Conservation (phyloP, 768 basidiomycete species). For the Rhizopogon vesiculosus region DNA sequence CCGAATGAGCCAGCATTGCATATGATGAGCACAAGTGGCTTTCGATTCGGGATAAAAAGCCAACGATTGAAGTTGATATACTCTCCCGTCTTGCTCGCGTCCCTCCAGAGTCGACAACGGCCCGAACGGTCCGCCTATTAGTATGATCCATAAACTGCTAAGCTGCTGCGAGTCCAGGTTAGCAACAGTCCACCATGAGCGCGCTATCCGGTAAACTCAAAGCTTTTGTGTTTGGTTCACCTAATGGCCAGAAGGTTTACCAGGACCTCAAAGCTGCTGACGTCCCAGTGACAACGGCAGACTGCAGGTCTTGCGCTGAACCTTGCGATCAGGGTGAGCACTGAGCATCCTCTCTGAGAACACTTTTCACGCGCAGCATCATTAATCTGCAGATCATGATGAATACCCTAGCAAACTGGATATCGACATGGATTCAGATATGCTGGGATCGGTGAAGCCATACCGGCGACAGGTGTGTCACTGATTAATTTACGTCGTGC, state of each 20-base stretch:
- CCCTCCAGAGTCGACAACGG: too few species aligned
- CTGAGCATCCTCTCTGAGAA: neutral
- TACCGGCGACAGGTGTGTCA: conserved; percentile 70
- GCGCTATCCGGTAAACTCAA: conserved; percentile 19
- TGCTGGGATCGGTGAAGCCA: conserved; percentile 85
- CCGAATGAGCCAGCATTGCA: neutral
- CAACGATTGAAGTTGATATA: too few species aligned
- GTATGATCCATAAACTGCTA: too few species aligned
- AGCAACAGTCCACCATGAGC: conserved; percentile 13
- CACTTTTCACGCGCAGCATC: conserved; percentile 20
- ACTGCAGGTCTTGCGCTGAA: conserved; percentile 71
- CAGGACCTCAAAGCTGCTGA: conserved; percentile 49
- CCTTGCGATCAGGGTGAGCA: conserved; percentile 68
- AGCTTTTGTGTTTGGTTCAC: conserved; percentile 9
- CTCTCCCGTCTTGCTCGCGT: too few species aligned
- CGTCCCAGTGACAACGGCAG: conserved; percentile 62
- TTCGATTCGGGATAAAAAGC: too few species aligned
- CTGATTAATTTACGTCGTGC: too few species aligned
- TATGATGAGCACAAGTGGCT: neutral
- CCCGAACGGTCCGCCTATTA: too few species aligned
- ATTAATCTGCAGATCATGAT: conserved; percentile 51
- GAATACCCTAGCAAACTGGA: conserved; percentile 70
- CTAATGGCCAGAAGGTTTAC: conserved; percentile 36
- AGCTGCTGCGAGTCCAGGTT: too few species aligned
- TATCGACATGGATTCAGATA: conserved; percentile 71